phyloP scores from a whole-genome alignment of 495 filamentous ascomycete species.

The Cryomyces antarcticus region DNA sequence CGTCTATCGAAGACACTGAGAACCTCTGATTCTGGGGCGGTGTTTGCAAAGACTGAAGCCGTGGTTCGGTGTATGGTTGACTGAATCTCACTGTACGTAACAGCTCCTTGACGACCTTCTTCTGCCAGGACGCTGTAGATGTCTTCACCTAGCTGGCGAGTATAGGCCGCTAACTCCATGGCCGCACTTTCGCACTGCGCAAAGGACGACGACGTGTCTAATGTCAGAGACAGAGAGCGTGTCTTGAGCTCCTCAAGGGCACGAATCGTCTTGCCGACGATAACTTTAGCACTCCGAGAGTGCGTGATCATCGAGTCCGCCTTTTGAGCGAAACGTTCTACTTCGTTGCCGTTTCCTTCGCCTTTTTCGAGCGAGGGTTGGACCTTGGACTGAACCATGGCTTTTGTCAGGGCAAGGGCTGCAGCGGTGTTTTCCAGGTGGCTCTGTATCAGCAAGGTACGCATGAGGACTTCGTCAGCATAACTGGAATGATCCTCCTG shows the following conservation, averaged over 20 bases:
- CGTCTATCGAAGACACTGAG: slow-evolving; percentile 45
- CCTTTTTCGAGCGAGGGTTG: slow-evolving; percentile 22
- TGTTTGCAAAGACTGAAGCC: slow-evolving; percentile 19
- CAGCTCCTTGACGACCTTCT: slow-evolving; percentile 49
- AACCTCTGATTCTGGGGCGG: slow-evolving; percentile 32
- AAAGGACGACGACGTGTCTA: slow-evolving; percentile 32
- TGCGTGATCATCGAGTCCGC: slow-evolving; percentile 51
- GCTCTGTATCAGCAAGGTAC: slow-evolving; percentile 51
- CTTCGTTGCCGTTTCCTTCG: slow-evolving; percentile 34
- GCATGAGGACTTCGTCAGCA: slow-evolving; percentile 60
- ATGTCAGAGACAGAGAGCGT: slow-evolving; percentile 53
- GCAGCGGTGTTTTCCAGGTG: slow-evolving; percentile 61
- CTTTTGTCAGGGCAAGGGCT: slow-evolving; percentile 38
- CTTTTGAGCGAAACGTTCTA: slow-evolving; percentile 48
- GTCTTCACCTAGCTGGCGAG: slow-evolving; percentile 43
- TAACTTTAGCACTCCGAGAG: slow-evolving; percentile 65
- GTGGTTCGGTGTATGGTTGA: slow-evolving; percentile 37
- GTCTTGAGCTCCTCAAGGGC: slow-evolving; percentile 60
- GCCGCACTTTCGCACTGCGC: slow-evolving; percentile 41
- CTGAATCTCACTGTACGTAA: slow-evolving; percentile 44
- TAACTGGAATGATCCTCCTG: slow-evolving; percentile 50
- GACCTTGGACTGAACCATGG: slow-evolving; percentile 43
- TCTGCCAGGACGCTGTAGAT: slow-evolving; percentile 45
- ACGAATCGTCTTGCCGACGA: slow-evolving; percentile 57
- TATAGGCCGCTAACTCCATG: slow-evolving; percentile 43